phyloP scores from a whole-genome alignment of 148 eudicot species.

The Chenopodium suecicum region DNA sequence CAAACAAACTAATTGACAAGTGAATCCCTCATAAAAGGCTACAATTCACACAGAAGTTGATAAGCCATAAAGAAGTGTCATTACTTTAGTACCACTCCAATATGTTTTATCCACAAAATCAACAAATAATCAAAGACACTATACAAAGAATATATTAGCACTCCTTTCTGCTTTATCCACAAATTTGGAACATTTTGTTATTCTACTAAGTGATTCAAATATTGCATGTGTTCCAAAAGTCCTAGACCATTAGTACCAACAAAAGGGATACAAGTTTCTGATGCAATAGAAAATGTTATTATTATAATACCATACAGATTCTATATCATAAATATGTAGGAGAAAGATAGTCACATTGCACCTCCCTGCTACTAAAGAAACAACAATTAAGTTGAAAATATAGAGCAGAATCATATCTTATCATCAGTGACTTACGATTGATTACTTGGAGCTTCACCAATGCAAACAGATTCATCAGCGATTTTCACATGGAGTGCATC shows the following conservation, averaged over 20 bases:
- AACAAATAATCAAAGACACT: background rate
- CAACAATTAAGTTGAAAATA: background rate
- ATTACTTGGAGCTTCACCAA: conserved; percentile 97
- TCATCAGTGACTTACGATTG: conserved; percentile 67
- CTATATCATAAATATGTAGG: background rate
- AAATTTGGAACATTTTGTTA: background rate
- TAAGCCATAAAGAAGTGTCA: background rate
- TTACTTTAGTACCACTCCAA: background rate
- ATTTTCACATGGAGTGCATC: conserved; percentile 96
- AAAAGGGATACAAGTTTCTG: background rate
- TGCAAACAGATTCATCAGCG: conserved; percentile 96
- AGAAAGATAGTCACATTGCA: background rate
- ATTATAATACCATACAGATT: background rate
- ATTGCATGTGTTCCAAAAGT: background rate
- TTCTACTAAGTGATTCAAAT: background rate
- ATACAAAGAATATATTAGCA: background rate
- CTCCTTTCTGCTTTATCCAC: background rate
- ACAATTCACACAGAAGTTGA: background rate
- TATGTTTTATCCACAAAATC: too few species aligned
- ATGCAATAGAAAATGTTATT: background rate
- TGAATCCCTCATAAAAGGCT: background rate
- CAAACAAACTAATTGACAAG: background rate
- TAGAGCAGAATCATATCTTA: background rate
- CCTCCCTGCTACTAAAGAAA: background rate
- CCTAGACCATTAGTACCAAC: background rate